phyloP scores from a whole-genome alignment of 169 alveolate genomes.

The Plasmodium relictum region DNA sequence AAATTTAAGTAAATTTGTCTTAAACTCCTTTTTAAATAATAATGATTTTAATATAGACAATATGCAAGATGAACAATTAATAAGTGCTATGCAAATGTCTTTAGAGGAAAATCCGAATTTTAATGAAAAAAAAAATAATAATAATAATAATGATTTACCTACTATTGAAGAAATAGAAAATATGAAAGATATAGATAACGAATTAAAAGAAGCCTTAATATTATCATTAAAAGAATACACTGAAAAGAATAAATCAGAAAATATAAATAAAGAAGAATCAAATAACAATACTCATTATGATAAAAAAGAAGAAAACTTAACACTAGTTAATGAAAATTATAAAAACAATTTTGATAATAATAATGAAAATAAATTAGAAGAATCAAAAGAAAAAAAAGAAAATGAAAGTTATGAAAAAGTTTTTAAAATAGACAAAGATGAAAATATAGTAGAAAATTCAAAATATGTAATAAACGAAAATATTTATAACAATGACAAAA shows the following conservation, averaged over 20 bases:
- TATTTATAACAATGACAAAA: slow-evolving; percentile 7
- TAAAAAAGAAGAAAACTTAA: slow-evolving; percentile 27
- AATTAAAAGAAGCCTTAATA: slow-evolving; percentile 52
- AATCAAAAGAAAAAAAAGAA: slow-evolving; percentile 45
- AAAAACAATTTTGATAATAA: slow-evolving; percentile 47
- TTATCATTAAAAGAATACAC: slow-evolving; percentile 51
- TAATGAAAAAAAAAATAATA: neutral
- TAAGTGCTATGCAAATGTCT: slow-evolving; percentile 59
- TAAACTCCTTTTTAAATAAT: slow-evolving; percentile 25
- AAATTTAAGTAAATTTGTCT: slow-evolving; percentile 43
- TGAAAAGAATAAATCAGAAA: slow-evolving; percentile 34
- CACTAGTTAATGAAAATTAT: slow-evolving; percentile 49
- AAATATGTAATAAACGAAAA: slow-evolving; percentile 20
- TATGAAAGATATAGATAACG: slow-evolving; percentile 73
- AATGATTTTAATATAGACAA: slow-evolving; percentile 30
- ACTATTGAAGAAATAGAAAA: slow-evolving; percentile 66
- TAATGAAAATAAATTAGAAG: slow-evolving; percentile 5
- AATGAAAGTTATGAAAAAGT: slow-evolving; percentile 74
- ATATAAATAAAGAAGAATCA: neutral
- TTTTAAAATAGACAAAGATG: slow-evolving; percentile 54
- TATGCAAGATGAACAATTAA: slow-evolving; percentile 47
- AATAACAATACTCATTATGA: neutral
- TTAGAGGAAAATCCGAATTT: slow-evolving; percentile 11
- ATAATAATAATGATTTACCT: slow-evolving; percentile 23
- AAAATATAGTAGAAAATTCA: slow-evolving; percentile 8